These are phyloP conservation scores for Solanum aculeatissimum DNA, from an alignment of 305 asterid genomes.

Conservation along the genomic window DNA sequence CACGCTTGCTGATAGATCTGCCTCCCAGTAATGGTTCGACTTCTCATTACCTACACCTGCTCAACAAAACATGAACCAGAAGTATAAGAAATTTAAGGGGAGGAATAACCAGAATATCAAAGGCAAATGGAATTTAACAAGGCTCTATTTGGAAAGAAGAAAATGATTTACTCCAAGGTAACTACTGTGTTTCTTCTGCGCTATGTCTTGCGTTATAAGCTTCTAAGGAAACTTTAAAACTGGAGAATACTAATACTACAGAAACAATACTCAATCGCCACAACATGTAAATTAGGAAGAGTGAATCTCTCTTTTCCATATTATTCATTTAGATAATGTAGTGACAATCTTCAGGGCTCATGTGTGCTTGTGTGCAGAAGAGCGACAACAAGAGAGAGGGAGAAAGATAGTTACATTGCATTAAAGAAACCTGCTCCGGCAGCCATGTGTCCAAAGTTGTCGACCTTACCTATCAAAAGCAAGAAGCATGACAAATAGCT, in stretches of 20 bases:
- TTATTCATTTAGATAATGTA: background rate
- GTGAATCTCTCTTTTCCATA: background rate
- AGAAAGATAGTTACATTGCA: conserved; percentile 47
- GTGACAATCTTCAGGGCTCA: background rate
- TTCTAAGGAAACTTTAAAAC: background rate
- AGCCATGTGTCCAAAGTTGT: conserved; percentile 92
- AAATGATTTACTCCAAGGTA: background rate
- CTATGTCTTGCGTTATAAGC: background rate
- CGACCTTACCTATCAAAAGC: conserved; percentile 57
- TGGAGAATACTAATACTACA: background rate
- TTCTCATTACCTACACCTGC: conserved; percentile 65
- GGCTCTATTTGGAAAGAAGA: background rate
- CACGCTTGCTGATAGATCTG: conserved; percentile 32
- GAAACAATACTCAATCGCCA: too few species aligned
- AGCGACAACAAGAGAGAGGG: background rate
- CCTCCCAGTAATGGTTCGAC: conserved; percentile 79
- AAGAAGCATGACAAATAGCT: background rate
- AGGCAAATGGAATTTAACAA: background rate
- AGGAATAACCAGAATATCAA: background rate
- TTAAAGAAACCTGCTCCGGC: conserved; percentile 73
- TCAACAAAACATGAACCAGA: conserved; percentile 1
- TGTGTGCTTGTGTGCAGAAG: background rate
- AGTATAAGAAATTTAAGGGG: background rate
- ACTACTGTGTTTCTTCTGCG: background rate
- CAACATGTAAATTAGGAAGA: background rate